These are phyloP conservation scores for Solanum chaucha DNA, from an alignment of 257 asterid genomes.

Conservation along the genomic window DNA sequence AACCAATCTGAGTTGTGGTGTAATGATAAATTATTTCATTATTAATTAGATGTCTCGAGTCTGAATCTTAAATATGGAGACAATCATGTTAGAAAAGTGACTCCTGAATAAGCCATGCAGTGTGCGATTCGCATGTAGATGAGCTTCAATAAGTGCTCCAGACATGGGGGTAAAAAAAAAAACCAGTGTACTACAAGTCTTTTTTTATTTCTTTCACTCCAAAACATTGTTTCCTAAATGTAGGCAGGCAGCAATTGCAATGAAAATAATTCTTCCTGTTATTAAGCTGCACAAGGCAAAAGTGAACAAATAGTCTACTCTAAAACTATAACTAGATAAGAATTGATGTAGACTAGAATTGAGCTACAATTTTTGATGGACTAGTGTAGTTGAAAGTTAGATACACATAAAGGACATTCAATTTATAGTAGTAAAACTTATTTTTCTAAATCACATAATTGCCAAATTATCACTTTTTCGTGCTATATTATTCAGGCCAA, in stretches of 20 bases:
- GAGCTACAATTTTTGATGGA: neutral
- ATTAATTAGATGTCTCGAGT: fast-evolving
- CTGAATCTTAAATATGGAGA: fast-evolving
- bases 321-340: neutral
- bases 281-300: neutral
- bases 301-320: neutral
- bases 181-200: neutral
- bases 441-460: neutral
- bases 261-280: neutral
- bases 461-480: neutral
- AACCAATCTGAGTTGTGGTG: too few relatives aligned
- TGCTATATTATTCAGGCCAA: neutral
- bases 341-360: neutral
- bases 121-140: too few relatives aligned
- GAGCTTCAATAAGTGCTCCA: too few relatives aligned
- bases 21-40: too few relatives aligned
- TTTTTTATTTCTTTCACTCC: neutral
- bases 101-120: fast-evolving
- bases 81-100: too few relatives aligned
- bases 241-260: neutral
- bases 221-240: neutral
- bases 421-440: neutral
- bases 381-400: neutral
- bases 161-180: too few relatives aligned
- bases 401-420: neutral